Conservation (phyloP, 1,139 yeast species). For the Geotrichum aggregatum region DNA sequence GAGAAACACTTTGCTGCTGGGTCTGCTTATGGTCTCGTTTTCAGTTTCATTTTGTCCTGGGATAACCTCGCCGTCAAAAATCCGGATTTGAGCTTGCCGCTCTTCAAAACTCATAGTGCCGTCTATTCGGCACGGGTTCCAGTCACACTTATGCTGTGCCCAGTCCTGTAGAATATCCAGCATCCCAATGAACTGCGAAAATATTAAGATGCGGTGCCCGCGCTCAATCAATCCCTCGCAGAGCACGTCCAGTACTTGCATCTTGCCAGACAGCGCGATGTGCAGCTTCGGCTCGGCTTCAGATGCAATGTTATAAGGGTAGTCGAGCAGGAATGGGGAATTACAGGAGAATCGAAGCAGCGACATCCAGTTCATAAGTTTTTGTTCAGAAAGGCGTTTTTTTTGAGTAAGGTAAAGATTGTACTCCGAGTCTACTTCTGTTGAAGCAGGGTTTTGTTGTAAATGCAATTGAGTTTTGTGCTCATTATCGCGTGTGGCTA, state of each 20-base stretch:
- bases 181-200: constrained; percentile 97
- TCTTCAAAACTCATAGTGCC: constrained; percentile 66
- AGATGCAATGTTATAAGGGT: constrained; percentile 83
- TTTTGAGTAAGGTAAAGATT: neutral
- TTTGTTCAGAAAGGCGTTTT: neutral
- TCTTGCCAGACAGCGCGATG: constrained; percentile 55
- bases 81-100: constrained; percentile 59
- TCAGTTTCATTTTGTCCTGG: too few species aligned
- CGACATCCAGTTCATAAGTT: neutral
- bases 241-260: constrained; percentile 74
- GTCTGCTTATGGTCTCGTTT: too few species aligned
- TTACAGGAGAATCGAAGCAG: constrained; percentile 66
- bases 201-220: constrained; percentile 91
- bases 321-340: constrained; percentile 95
- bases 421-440: neutral
- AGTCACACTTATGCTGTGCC: constrained; percentile 46
- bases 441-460: too few species aligned
- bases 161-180: constrained; percentile 84
- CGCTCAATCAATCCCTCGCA: constrained; percentile 71
- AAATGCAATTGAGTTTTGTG: too few species aligned
- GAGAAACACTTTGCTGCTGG: constrained; percentile 50
- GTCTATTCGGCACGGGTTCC: constrained; percentile 62
- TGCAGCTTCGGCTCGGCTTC: constrained; percentile 1
- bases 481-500: too few species aligned
- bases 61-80: constrained; percentile 48